Percentiles rank a stretch among this genome's conserved stretches.
Conservation (phyloP, 2,329 filamentous ascomycete genomes). For the Magnaporthiopsis rhizophila region DNA sequence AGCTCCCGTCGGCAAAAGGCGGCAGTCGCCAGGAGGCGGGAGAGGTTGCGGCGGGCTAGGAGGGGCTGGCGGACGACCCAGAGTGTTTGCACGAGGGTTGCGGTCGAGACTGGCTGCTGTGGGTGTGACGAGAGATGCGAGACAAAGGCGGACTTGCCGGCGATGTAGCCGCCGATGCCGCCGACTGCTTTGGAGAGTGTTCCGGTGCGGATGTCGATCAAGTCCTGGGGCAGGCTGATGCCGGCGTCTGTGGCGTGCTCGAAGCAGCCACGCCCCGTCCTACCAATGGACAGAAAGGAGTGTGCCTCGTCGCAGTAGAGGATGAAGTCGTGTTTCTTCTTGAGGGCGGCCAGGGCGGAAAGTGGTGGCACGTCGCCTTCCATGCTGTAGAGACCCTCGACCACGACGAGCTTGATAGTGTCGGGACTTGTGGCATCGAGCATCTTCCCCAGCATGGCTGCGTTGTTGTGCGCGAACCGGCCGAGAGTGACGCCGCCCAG, state of each 20-base stretch:
- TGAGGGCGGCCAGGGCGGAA: conserved; percentile 6
- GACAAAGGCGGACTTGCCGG: conserved; percentile 8
- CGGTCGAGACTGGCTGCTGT: conserved; percentile 1
- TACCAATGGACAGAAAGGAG: conserved; percentile 12
- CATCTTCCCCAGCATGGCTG: conserved; percentile 7
- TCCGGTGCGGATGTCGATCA: conserved; percentile 13
- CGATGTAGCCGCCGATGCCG: conserved; percentile 12
- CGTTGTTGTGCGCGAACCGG: conserved; percentile 10
- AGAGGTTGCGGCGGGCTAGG: conserved; percentile 5
- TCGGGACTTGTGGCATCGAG: background rate
- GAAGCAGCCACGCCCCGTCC: conserved; percentile 12
- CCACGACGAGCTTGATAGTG: background rate
- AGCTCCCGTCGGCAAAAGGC: conserved; percentile 11
- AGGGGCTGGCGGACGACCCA: conserved; percentile 12
- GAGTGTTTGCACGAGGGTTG: conserved; percentile 12
- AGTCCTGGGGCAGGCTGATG: conserved; percentile 6
- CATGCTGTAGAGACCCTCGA: conserved; percentile 12
- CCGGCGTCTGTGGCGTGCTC: conserved; percentile 12
- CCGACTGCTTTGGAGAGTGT: conserved; percentile 13
- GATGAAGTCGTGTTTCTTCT: conserved; percentile 10
- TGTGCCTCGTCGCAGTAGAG: conserved; percentile 14
- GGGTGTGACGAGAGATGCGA: conserved; percentile 3
- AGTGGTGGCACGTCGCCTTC: conserved; percentile 8
- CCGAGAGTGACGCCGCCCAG: conserved; percentile 3
- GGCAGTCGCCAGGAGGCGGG: conserved; percentile 7